Conservation (phyloP, 1,139 yeast genomes). For the Hansenula sp. region DNA sequence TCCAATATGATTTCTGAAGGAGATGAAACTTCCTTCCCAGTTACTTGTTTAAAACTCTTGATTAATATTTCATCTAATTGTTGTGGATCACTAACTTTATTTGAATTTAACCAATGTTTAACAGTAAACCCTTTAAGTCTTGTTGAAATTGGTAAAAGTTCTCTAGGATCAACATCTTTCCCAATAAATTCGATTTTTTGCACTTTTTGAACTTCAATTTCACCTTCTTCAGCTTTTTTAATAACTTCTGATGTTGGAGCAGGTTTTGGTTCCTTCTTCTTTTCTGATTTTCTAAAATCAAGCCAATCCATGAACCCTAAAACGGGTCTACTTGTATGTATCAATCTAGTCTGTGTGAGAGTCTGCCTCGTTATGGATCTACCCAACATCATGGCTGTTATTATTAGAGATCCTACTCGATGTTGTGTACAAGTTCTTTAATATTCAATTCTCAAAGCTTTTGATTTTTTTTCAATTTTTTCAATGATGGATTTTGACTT, state of each 20-base stretch:
- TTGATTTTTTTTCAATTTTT: not conserved
- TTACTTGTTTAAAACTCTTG: constrained; percentile 20
- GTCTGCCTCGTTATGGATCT: not conserved
- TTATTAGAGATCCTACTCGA: too few species aligned
- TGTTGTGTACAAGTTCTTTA: too few species aligned
- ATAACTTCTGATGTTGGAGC: constrained; percentile 20
- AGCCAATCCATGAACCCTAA: constrained; percentile 35
- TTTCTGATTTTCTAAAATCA: constrained; percentile 19
- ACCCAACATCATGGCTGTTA: not conserved
- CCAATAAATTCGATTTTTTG: constrained; percentile 23
- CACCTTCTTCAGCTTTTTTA: constrained; percentile 19
- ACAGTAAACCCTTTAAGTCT: constrained; percentile 29
- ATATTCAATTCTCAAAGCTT: too few species aligned
- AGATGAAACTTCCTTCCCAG: constrained; percentile 6
- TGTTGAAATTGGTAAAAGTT: constrained; percentile 12
- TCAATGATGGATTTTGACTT: not conserved
- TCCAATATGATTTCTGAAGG: constrained; percentile 24
- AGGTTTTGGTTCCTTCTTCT: constrained; percentile 10
- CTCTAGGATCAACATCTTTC: constrained; percentile 5
- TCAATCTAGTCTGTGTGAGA: constrained; percentile 3
- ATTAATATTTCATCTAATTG: constrained; percentile 24
- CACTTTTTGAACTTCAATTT: constrained; percentile 12
- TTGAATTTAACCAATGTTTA: constrained; percentile 30
- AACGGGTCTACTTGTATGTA: constrained; percentile 22
- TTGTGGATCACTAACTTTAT: constrained; percentile 16